These are phyloP conservation scores for Phytophthora ohioensis DNA, from an alignment of 352 stramenopile genomes.

Conservation along the genomic window DNA sequence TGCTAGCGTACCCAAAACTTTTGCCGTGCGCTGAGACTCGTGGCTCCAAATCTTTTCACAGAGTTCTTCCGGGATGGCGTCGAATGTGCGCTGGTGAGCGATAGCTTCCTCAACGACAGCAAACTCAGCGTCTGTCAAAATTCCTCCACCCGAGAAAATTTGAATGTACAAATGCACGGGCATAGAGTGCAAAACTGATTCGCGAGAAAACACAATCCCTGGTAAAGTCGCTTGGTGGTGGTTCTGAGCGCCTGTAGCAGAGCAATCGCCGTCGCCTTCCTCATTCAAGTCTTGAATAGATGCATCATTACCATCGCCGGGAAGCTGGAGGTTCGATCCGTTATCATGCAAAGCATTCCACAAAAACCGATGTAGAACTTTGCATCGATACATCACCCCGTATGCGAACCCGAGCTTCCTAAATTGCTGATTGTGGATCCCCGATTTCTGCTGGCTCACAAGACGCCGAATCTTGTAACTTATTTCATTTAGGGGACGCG, in stretches of 20 bases:
- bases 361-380: constrained; percentile 79
- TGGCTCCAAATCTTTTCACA: constrained; percentile 77
- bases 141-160: constrained; percentile 74
- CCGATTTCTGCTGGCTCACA: constrained; percentile 64
- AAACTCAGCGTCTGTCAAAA: constrained; percentile 66
- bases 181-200: constrained; percentile 82
- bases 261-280: constrained; percentile 22
- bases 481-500: constrained; percentile 45
- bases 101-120: constrained; percentile 63
- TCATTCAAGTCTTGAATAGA: constrained; percentile 49
- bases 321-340: constrained; percentile 42
- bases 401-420: constrained; percentile 82
- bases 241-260: neutral
- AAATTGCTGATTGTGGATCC: constrained; percentile 73
- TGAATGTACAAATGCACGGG: constrained; percentile 83
- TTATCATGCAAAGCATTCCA: constrained; percentile 71
- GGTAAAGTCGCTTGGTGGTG: constrained; percentile 17
- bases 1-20: constrained; percentile 75
- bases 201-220: constrained; percentile 78
- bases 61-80: constrained; percentile 48
- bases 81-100: constrained; percentile 53
- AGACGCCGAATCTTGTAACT: constrained; percentile 80
- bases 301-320: constrained; percentile 51
- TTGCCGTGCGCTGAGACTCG: constrained; percentile 73
- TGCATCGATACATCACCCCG: constrained; percentile 86